Conservation (phyloP, 164 flowering plant genomes). For the Stephania japonica region DNA sequence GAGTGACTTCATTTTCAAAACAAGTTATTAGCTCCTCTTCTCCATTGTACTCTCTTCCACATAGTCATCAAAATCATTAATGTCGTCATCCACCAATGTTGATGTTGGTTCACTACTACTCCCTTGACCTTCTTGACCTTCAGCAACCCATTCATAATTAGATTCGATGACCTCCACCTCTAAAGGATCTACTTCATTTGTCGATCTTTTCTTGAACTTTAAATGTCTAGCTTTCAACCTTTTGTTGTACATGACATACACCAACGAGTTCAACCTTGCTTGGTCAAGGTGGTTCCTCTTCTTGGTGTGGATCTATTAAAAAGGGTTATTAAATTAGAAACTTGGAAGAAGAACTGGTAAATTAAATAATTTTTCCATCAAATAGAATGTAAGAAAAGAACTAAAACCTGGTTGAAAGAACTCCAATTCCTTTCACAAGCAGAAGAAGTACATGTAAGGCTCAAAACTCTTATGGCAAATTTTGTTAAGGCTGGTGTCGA, state of each 20-base stretch:
- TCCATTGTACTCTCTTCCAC: too few species aligned
- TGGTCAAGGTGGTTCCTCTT: background rate
- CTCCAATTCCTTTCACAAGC: background rate
- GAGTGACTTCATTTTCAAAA: too few species aligned
- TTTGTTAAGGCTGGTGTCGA: background rate
- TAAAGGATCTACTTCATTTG: background rate
- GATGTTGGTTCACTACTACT: background rate
- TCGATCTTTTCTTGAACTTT: background rate
- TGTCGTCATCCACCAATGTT: background rate
- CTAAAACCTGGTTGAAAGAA: background rate
- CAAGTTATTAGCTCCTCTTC: too few species aligned
- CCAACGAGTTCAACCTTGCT: background rate
- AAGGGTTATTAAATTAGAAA: background rate
- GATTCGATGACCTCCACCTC: background rate
- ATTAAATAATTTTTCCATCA: background rate
- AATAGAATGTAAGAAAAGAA: background rate
- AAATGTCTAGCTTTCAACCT: background rate
- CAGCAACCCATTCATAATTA: background rate
- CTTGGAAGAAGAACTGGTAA: background rate
- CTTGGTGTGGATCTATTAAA: background rate
- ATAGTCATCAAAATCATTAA: background rate
- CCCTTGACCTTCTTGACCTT: background rate
- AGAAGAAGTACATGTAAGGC: background rate
- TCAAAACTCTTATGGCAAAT: background rate
- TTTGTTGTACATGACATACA: background rate